Conservation (phyloP, 179 eudicot genomes). For the Beta lomatogona region DNA sequence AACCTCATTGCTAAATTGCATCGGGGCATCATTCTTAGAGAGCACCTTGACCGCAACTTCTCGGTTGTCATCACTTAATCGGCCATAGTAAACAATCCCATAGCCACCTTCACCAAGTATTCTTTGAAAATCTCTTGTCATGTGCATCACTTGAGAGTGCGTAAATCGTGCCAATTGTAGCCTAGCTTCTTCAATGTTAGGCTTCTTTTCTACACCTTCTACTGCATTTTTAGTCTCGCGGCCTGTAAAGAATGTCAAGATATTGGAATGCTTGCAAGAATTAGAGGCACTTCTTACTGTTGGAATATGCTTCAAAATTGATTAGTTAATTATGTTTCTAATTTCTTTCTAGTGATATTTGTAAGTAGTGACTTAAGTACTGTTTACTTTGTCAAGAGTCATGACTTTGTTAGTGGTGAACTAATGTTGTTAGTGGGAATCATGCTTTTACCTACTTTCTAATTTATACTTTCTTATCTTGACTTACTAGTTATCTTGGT, state of each 20-base stretch:
- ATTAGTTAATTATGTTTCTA: too few relatives aligned
- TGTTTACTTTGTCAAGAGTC: too few relatives aligned
- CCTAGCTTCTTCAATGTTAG: background rate
- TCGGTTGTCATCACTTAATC: conserved; percentile 4
- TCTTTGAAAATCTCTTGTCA: conserved; percentile 5
- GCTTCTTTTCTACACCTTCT: background rate
- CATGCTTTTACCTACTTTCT: too few relatives aligned
- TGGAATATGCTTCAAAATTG: too few relatives aligned
- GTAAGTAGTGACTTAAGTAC: too few relatives aligned
- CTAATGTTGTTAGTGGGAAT: too few relatives aligned
- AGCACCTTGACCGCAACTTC: conserved; percentile 9
- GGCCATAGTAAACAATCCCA: conserved; percentile 21
- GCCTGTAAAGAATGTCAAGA: background rate
- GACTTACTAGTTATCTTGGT: too few relatives aligned
- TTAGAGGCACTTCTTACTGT: too few relatives aligned
- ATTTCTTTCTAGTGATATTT: too few relatives aligned
- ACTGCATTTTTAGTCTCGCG: background rate
- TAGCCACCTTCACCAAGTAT: conserved; percentile 22
- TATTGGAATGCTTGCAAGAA: background rate
- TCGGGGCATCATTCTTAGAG: conserved; percentile 15
- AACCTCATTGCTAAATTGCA: conserved; percentile 31
- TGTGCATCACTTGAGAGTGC: conserved; percentile 8
- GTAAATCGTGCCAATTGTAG: conserved; percentile 18
- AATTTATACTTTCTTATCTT: too few relatives aligned
- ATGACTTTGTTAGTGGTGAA: too few relatives aligned